Conservation (phyloP, 148 eudicot species). For the Fagopyrum tataricum region DNA sequence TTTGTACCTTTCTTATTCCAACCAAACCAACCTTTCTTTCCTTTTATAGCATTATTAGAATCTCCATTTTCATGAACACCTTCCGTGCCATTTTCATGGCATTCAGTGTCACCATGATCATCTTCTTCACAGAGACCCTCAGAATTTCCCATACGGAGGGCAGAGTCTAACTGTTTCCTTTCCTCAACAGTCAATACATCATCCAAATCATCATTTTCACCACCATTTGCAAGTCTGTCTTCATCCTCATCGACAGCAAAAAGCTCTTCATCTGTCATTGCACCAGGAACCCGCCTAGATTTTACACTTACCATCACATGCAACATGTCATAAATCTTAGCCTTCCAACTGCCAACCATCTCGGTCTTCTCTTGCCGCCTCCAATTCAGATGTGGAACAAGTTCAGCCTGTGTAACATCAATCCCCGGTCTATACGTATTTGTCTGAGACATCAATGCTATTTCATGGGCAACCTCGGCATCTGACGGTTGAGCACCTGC, state of each 20-base stretch:
- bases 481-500: constrained; percentile 52
- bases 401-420: constrained; percentile 62
- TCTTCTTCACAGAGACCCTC: constrained; percentile 2
- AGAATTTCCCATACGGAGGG: constrained; percentile 6
- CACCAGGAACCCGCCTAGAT: constrained; percentile 12
- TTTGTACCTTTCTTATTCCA: constrained; percentile 9
- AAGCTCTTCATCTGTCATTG: constrained; percentile 12
- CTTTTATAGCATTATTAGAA: constrained; percentile 19
- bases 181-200: constrained; percentile 12
- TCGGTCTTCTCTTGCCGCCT: constrained; percentile 50
- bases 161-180: neutral
- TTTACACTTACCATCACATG: constrained; percentile 20
- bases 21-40: constrained; percentile 13
- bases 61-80: constrained; percentile 1
- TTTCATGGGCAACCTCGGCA: constrained; percentile 44
- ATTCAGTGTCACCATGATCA: neutral
- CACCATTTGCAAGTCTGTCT: neutral
- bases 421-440: constrained; percentile 54
- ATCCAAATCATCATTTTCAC: constrained; percentile 20
- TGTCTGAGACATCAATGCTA: constrained; percentile 49
- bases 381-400: constrained; percentile 52
- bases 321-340: constrained; percentile 59
- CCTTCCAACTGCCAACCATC: constrained; percentile 55
- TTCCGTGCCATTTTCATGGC: constrained; percentile 24
- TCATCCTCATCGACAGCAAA: neutral